Conservation (phyloP, 2,329 filamentous ascomycete genomes). For the Lachnellula subtilissima region DNA sequence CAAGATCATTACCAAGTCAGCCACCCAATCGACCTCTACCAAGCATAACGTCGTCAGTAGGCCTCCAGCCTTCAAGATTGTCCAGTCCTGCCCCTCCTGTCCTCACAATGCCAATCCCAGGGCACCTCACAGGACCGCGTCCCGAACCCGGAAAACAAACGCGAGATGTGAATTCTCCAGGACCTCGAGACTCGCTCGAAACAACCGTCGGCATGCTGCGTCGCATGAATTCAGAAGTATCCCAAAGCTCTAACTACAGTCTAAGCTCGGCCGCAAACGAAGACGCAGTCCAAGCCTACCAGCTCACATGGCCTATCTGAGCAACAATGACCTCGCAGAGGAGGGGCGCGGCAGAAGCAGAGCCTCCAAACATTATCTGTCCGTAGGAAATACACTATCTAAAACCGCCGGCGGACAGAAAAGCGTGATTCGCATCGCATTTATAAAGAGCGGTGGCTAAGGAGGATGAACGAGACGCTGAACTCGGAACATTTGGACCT, state of each 20-base stretch:
- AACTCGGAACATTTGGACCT: conserved; percentile 4
- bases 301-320: no score
- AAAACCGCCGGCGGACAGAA: background rate
- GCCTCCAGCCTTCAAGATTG: background rate
- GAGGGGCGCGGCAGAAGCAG: background rate
- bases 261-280: background rate
- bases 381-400: background rate
- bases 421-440: conserved; percentile 6
- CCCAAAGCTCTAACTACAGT: conserved; percentile 3
- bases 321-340: no score
- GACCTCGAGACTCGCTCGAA: conserved; percentile 9
- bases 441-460: conserved; percentile 7
- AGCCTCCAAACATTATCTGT: conserved; percentile 13
- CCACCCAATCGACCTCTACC: conserved; percentile 2
- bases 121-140: conserved; percentile 17
- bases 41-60: conserved; percentile 10
- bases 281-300: background rate
- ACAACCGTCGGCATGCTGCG: conserved; percentile 13
- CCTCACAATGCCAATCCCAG: conserved; percentile 17
- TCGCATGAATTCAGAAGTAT: conserved; percentile 22
- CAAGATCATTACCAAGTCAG: background rate
- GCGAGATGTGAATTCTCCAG: background rate
- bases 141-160: conserved; percentile 7
- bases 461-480: conserved; percentile 1
- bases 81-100: conserved; percentile 15